Evolutionary conservation across 495 filamentous ascomycete species (phyloP).

Genomic region (Penicillium argentinense): DNA sequence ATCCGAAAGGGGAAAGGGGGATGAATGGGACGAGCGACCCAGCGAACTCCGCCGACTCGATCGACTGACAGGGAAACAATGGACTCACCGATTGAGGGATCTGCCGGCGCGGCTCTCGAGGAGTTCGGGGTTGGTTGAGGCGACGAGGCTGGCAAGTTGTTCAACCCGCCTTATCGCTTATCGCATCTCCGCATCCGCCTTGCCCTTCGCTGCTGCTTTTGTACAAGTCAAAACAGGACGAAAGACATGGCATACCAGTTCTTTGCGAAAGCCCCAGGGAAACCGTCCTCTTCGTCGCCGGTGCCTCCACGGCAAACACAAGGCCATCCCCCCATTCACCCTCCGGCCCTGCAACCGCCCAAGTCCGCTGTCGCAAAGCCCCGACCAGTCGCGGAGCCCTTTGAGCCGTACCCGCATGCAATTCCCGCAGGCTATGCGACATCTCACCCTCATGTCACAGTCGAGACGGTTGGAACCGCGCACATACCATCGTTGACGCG

Average conservation of each 20-base stretch:
- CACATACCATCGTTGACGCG: slow-evolving; percentile 75
- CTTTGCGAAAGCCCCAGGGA: slow-evolving; percentile 35
- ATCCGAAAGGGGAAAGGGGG: not conserved
- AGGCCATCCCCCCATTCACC: slow-evolving; percentile 33
- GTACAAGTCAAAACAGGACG: not conserved
- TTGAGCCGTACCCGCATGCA: slow-evolving; percentile 36
- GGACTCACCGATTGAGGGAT: slow-evolving; percentile 16
- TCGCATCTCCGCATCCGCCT: slow-evolving; percentile 43
- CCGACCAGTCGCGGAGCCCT: slow-evolving; percentile 25
- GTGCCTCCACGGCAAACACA: slow-evolving; percentile 21
- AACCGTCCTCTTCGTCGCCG: slow-evolving; percentile 25
- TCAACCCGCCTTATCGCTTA: slow-evolving; percentile 37
- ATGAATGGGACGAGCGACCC: too few species aligned
- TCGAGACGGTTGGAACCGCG: slow-evolving; percentile 56
- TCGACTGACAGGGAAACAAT: not conserved
- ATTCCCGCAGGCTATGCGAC: slow-evolving; percentile 31
- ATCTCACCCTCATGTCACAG: slow-evolving; percentile 47
- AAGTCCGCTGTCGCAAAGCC: slow-evolving; percentile 24
- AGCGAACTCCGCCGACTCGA: not conserved
- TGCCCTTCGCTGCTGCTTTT: slow-evolving; percentile 5
- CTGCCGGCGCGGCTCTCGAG: slow-evolving; percentile 9
- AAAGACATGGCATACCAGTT: slow-evolving; percentile 43
- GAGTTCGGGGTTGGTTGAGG: slow-evolving; percentile 1
- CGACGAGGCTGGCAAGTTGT: slow-evolving; percentile 23
- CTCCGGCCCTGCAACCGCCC: slow-evolving; percentile 26